phyloP scores from a whole-genome alignment of 345 rosid species.

The Pistacia integerrima region DNA sequence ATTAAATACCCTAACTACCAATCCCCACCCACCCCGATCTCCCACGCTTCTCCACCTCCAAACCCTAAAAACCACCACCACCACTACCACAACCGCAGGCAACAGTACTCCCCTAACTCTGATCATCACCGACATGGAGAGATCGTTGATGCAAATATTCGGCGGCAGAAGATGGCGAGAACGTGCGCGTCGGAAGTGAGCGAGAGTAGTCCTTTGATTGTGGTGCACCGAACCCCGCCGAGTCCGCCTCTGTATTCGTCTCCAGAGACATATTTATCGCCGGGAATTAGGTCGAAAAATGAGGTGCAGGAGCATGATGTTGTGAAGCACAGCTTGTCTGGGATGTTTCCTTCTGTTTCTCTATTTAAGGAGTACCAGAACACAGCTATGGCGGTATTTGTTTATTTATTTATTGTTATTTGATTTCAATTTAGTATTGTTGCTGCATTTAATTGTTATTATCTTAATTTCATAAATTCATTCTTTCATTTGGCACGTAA shows the following conservation, averaged over 20 bases:
- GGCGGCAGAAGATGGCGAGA: conserved; percentile 62
- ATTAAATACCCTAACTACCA: conserved; percentile 55
- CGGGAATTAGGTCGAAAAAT: conserved; percentile 50
- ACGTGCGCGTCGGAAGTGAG: conserved; percentile 47
- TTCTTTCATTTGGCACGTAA: neutral
- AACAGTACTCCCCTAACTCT: conserved; percentile 30
- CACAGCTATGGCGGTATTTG: conserved; percentile 84
- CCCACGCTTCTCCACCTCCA: conserved; percentile 46
- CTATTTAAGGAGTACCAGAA: conserved; percentile 89
- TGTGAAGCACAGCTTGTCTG: conserved; percentile 69
- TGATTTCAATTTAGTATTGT: neutral
- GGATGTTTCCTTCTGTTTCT: conserved; percentile 82
- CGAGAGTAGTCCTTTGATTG: conserved; percentile 55
- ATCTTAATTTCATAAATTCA: neutral
- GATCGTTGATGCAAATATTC: conserved; percentile 20
- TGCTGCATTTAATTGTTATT: neutral
- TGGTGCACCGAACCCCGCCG: conserved; percentile 52
- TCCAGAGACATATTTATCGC: conserved; percentile 76
- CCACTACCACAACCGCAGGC: conserved; percentile 1
- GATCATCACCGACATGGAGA: conserved; percentile 23
- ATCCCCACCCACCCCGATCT: conserved; percentile 55
- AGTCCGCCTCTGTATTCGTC: conserved; percentile 29
- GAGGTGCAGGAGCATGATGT: conserved; percentile 49
- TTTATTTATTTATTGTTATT: neutral
- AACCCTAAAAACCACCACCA: conserved; percentile 24